These are phyloP conservation scores for Incumbomyces delicatus DNA, from an alignment of 2,329 filamentous ascomycete genomes.

Conservation along the genomic window DNA sequence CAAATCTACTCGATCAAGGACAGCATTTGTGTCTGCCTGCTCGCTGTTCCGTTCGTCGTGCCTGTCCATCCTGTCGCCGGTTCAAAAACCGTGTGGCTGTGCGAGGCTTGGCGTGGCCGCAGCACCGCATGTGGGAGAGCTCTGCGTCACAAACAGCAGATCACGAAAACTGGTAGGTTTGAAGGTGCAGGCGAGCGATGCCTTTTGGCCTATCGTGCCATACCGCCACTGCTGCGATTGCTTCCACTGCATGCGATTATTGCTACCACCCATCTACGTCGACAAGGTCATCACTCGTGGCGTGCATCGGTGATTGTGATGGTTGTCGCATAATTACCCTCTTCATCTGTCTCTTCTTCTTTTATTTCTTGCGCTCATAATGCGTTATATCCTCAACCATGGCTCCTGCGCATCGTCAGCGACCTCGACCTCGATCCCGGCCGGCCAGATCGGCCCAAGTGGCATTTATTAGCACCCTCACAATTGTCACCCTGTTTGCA, in stretches of 20 bases:
- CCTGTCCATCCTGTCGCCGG: neutral
- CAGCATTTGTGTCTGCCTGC: too few species aligned
- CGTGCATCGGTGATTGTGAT: neutral
- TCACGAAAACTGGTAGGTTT: too few species aligned
- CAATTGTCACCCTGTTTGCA: conserved; percentile 2
- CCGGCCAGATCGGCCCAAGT: neutral
- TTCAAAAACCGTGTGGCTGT: too few species aligned
- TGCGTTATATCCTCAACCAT: conserved; percentile 4
- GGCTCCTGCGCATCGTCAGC: neutral
- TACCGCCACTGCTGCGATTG: too few species aligned
- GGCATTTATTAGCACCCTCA: conserved; percentile 5
- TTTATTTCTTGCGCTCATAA: neutral
- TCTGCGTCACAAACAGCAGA: too few species aligned
- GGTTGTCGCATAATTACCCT: neutral
- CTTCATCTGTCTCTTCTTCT: neutral
- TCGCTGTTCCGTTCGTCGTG: neutral
- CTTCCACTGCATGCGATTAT: too few species aligned
- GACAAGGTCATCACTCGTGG: neutral
- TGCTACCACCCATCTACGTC: too few species aligned
- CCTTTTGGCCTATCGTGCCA: neutral
- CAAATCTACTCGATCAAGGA: too few species aligned
- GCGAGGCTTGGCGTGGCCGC: too few species aligned
- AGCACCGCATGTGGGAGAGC: too few species aligned
- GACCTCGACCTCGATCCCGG: neutral
- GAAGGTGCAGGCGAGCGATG: neutral